These are phyloP conservation scores for Taphrina communis DNA, from an alignment of 1,139 yeast species.

Conservation along the genomic window DNA sequence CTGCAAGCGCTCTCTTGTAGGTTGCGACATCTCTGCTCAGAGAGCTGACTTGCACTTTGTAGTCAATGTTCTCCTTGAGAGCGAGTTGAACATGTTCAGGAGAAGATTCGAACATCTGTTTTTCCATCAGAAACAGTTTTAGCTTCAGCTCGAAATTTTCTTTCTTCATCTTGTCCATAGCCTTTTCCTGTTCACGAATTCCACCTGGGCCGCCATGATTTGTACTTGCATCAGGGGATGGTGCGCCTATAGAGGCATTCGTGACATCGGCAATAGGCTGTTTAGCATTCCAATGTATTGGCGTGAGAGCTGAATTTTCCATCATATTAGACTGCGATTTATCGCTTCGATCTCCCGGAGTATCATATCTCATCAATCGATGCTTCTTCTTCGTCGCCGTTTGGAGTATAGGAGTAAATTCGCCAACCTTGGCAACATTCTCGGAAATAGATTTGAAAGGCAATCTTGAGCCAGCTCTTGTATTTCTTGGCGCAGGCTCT, in stretches of 20 bases:
- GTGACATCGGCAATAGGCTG: not conserved
- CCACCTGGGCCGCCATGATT: constrained; percentile 21
- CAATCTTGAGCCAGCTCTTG: not conserved
- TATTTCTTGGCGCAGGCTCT: constrained; percentile 19
- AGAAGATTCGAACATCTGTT: constrained; percentile 45
- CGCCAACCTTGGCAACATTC: constrained; percentile 21
- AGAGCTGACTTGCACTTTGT: constrained; percentile 45
- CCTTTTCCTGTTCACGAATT: constrained; percentile 44
- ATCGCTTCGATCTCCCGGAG: constrained; percentile 2
- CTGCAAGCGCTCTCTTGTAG: constrained; percentile 44
- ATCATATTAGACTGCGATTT: not conserved
- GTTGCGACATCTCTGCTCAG: constrained; percentile 43
- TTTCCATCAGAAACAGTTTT: constrained; percentile 44
- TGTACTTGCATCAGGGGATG: constrained; percentile 7
- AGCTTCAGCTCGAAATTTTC: constrained; percentile 47
- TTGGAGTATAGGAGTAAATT: constrained; percentile 30
- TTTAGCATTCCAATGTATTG: constrained; percentile 20
- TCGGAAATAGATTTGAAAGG: constrained; percentile 14
- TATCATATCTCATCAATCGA: constrained; percentile 13
- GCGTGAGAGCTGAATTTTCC: constrained; percentile 24
- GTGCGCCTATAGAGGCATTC: not conserved
- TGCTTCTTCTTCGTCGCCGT: constrained; percentile 21
- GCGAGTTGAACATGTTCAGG: constrained; percentile 46
- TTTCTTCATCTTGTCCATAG: constrained; percentile 46
- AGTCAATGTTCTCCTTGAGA: constrained; percentile 46